Evolutionary conservation across 352 stramenopile species (phyloP).

Genomic region (Pythium aquatile): DNA sequence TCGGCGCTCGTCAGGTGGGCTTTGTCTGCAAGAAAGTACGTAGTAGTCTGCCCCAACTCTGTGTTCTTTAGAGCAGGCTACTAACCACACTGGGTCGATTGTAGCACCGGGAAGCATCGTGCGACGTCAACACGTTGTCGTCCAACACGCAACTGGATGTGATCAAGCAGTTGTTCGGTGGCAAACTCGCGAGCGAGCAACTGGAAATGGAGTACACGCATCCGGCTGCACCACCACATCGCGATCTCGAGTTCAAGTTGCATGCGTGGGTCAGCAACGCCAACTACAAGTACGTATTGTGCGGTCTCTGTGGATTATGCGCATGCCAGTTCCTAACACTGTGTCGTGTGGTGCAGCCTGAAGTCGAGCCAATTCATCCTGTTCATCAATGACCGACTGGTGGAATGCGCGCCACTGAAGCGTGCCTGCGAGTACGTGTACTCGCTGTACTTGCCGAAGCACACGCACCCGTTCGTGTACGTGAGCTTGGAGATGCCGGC

Average conservation of each 20-base stretch:
- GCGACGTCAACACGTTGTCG: conserved; percentile 74
- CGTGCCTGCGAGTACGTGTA: conserved; percentile 95
- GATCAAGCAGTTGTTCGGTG: conserved; percentile 75
- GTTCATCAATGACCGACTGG: conserved; percentile 98
- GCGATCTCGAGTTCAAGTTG: conserved; percentile 42
- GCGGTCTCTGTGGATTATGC: neutral
- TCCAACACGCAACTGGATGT: conserved; percentile 64
- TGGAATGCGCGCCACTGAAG: conserved; percentile 92
- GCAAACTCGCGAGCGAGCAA: conserved; percentile 64
- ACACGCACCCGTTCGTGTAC: conserved; percentile 97
- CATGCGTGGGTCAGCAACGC: conserved; percentile 79
- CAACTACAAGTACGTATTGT: conserved; percentile 78
- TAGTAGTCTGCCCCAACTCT: neutral
- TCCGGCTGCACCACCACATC: conserved; percentile 16
- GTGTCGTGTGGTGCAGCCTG: conserved; percentile 33
- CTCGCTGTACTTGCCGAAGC: conserved; percentile 91
- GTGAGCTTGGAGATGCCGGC: conserved; percentile 94
- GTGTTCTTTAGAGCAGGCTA: neutral
- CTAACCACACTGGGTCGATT: neutral
- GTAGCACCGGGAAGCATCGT: conserved; percentile 77
- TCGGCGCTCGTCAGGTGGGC: conserved; percentile 78
- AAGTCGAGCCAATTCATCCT: conserved; percentile 90
- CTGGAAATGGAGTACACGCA: conserved; percentile 44
- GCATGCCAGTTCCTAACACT: neutral
- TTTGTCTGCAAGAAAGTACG: conserved; percentile 95